Evolutionary conservation across 129 eudicot genomes (phyloP).

Genomic region (Solidago caesia): DNA sequence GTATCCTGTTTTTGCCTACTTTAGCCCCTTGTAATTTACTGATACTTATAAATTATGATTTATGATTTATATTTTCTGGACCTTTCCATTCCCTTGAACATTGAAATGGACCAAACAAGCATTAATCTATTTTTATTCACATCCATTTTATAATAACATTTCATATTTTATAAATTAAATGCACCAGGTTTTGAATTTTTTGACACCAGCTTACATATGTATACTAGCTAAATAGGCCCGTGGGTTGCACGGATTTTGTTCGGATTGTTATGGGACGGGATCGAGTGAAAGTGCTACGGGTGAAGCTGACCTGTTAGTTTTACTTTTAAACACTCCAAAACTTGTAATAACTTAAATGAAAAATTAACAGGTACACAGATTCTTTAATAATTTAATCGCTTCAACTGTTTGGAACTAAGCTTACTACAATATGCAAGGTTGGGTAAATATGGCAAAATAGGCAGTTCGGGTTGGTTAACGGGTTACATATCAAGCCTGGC

Average conservation of each 20-base stretch:
- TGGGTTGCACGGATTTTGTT: not conserved
- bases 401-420: too few species aligned
- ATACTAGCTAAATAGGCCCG: not conserved
- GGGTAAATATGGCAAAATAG: too few species aligned
- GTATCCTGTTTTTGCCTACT: not conserved
- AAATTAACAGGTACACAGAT: too few species aligned
- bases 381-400: too few species aligned
- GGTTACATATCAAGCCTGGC: too few species aligned
- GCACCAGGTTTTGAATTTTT: not conserved
- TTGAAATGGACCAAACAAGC: not conserved
- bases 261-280: too few species aligned
- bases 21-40: not conserved
- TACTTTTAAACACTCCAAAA: too few species aligned
- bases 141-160: conserved; percentile 6
- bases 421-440: too few species aligned
- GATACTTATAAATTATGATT: not conserved
- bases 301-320: too few species aligned
- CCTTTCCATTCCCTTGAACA: not conserved
- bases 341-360: too few species aligned
- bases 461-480: too few species aligned
- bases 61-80: not conserved
- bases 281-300: too few species aligned
- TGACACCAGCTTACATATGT: not conserved
- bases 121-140: conserved; percentile 10
- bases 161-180: not conserved